Percentiles rank a stretch among this genome's conserved stretches.
Evolutionary conservation across 192 early-diverging fungal species (phyloP).

Genomic region (Phlyctochytrium bullatum): DNA sequence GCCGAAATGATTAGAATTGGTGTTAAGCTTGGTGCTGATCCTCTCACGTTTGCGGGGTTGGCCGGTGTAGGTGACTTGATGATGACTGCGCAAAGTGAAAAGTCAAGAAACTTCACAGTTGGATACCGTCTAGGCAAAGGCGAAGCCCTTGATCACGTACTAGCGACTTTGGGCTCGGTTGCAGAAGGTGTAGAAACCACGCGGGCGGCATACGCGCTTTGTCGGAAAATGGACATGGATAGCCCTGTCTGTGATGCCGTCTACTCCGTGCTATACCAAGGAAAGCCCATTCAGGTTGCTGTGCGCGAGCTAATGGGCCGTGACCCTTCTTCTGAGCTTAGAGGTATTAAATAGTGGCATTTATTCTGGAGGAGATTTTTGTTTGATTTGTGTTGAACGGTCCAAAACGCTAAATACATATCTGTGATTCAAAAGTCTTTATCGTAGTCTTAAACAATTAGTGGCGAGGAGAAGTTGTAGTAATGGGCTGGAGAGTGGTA

Average conservation of each 20-base stretch:
- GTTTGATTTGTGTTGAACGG: too few relatives aligned
- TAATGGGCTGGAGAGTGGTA: too few relatives aligned
- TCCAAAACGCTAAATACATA: too few relatives aligned
- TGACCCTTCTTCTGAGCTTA: slow-evolving; percentile 40
- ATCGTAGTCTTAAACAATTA: too few relatives aligned
- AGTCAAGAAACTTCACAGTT: slow-evolving; percentile 54
- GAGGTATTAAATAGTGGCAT: slow-evolving; percentile 24
- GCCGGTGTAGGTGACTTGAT: slow-evolving; percentile 49
- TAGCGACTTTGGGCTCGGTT: slow-evolving; percentile 44
- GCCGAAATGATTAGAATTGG: slow-evolving; percentile 49
- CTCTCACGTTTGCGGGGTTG: slow-evolving; percentile 49
- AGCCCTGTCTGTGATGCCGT: slow-evolving; percentile 40
- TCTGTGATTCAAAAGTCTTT: too few relatives aligned
- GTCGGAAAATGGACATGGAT: slow-evolving; percentile 39
- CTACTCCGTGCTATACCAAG: slow-evolving; percentile 37
- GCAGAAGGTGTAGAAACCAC: slow-evolving; percentile 53
- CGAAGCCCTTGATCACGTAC: slow-evolving; percentile 42
- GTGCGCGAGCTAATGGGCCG: slow-evolving; percentile 34
- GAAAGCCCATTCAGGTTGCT: slow-evolving; percentile 28
- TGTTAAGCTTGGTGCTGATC: slow-evolving; percentile 46
- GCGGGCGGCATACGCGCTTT: slow-evolving; percentile 44
- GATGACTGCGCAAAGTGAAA: slow-evolving; percentile 46
- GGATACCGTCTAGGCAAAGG: slow-evolving; percentile 49
- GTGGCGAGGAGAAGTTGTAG: too few relatives aligned
- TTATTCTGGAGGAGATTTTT: neutral